Evolutionary conservation across 2,329 filamentous ascomycete species (phyloP), one percentile per base, ranked within the genome.

Genomic region (Ophiostoma pallidulum): DNA sequence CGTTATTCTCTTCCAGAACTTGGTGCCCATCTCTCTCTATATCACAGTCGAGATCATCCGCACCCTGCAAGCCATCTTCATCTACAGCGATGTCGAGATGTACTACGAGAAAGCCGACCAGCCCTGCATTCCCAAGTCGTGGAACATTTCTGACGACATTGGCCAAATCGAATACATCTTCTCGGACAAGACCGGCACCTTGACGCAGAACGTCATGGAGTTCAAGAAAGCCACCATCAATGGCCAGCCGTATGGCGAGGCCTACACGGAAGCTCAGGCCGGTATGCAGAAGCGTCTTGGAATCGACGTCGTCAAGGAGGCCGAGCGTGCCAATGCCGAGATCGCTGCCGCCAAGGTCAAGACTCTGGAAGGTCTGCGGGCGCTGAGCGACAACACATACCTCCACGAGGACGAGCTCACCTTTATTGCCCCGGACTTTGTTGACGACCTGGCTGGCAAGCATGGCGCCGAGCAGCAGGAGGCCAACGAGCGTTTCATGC

Each of bases 161-260:
- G 92, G 92, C 12, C 92, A 98, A 66, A 95, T 98, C 53, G 92
- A 97, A 66, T 98, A 97, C 70, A 95, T 98, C 56, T 98, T 98
- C 41, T 58, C 56, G 19, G 56, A 58, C 53, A 58, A 58, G 52
- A 58, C 56, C 2, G 56, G 56, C 39, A 58, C 56, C 1, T 46
- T 58, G 38, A 58, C 56, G 1, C 56, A 58, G 47, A 58, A 58
- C 42, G 55, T 58, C 20, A 58, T 94, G 92, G 94, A 98, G 64
- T 98, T 97, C 77, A 98, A 97, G 66, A 98, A 98, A 66, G 89
- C 85, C 47, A 94, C 90, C 0, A 83, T 98, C 66, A 97, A 97
- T 59, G 91, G 91, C n/a, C 78, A 92, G 51, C 82, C 90, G 0
- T 98, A 98, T 57, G 92, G 94, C 52, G 92, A 98, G 67, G 92